Base-by-base conservation (phyloP, 2,329 filamentous ascomycete species). In the Diaporthe sp. region DNA sequence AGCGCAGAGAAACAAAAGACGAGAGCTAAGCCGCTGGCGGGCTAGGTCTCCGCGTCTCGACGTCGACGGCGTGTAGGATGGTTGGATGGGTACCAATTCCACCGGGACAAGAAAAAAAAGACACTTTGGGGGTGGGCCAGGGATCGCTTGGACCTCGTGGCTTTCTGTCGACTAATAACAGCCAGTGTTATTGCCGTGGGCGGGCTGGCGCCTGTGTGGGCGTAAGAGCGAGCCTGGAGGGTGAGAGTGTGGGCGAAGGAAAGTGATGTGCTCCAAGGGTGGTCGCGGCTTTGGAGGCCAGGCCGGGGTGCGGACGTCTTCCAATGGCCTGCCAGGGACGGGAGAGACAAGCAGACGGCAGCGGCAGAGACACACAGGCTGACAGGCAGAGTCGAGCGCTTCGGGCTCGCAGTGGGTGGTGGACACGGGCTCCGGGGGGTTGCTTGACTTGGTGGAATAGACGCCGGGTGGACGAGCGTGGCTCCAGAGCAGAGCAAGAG, bases 51-150 rank as follows among this genome's bases (percentile, higher is more conserved):
- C 70, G 70, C 70, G 70, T 72, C 70, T 72, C 37, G 70, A 72
- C 55, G 70, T 72, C 53, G 68, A 51, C 55, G 37, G 72, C 68
- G 72, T 67, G 75, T 75, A 55, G 53, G 22, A 76, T 75, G 67
- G 53, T 71, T 49, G 76, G 77, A 73, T 76, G 77, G 78, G 76
- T 75, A 70, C 71, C 57, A 63, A 76, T 78, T 68, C 77, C 78
- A 78, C 78, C 80, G 80, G 78, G 57, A 55, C 57, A 37, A 4
- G 57, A 25, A 37, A n/a, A 39, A 78, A 78, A 75, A 79, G 75
- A 74, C 65, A 79, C 76, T 79, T 49, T 49, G 15, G 60, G 58
- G 78, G 79, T 76, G 78, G 65, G 72, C 77, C 75, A 71, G 78
- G 79, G 75, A 70, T 58, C 76, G 76, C 72, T 75, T 77, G 73